Percentiles rank a stretch among this genome's conserved stretches.
phyloP scores from a whole-genome alignment of 768 basidiomycete genomes.

The Calocybe gangraenosa region DNA sequence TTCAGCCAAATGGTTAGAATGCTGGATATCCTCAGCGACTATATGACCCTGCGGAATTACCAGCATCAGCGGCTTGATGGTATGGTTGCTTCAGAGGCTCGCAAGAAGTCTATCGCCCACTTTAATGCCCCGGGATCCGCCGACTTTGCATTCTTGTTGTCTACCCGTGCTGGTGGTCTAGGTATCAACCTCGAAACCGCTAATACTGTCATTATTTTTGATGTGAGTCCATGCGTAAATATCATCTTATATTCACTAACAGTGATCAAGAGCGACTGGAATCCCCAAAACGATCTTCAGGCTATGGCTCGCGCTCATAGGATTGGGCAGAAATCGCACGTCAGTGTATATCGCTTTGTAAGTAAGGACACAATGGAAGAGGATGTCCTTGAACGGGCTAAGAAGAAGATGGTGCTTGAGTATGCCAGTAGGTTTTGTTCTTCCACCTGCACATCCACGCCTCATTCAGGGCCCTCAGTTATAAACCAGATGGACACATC shows the following conservation, averaged over 20 bases:
- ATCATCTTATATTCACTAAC: conserved; percentile 9
- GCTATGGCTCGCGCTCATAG: conserved; percentile 99
- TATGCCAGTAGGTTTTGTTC: conserved; percentile 84
- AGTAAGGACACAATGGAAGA: conserved; percentile 99
- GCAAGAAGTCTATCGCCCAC: conserved; percentile 95
- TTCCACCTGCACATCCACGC: background rate
- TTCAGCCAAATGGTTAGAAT: conserved; percentile 99
- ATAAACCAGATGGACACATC: conserved; percentile 99
- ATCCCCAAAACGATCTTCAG: conserved; percentile 97
- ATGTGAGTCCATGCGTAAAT: conserved; percentile 50
- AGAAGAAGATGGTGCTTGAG: conserved; percentile 99
- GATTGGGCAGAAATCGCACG: conserved; percentile 98
- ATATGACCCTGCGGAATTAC: conserved; percentile 87
- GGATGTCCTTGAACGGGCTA: conserved; percentile 95
- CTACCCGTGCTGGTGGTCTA: conserved; percentile 94
- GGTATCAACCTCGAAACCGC: conserved; percentile 99
- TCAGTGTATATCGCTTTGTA: conserved; percentile 97
- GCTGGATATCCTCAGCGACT: conserved; percentile 97
- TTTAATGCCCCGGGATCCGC: conserved; percentile 92
- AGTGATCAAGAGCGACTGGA: conserved; percentile 95
- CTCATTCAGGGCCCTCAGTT: conserved; percentile 46
- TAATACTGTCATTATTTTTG: conserved; percentile 98
- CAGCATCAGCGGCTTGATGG: conserved; percentile 94
- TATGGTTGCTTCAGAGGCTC: conserved; percentile 86
- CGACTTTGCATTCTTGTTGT: conserved; percentile 95